Evolutionary conservation across 2,329 filamentous ascomycete genomes (phyloP), one percentile per base, ranked within the genome.

Genomic region (Blumeria graminis): DNA sequence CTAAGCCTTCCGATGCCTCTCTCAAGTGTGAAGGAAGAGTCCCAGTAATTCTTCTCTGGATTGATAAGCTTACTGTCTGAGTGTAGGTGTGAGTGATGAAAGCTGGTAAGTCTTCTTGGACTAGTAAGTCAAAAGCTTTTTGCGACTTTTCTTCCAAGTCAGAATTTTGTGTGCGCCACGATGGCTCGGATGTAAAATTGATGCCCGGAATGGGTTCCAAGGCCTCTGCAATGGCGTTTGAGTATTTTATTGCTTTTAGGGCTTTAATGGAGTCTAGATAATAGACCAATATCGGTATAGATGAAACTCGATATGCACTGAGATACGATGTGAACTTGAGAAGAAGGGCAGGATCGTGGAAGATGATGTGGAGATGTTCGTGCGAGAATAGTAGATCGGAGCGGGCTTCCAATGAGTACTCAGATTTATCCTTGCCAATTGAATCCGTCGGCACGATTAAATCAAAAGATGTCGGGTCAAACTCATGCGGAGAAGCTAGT

Each of bases 181-280:
- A 71, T 1, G 69, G 66, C 3, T 71, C 69, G 0, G 72, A 65
- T 0, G 76, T 78, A 57, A 82, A 82, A 1, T 74, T 72, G 35
- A 76, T 69, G 0, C 72, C 75, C 4, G 72, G 67, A 13, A 84
- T 73, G 0, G 73, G 72, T 33, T 76, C 72, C 8, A 85, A 70
- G 1, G 78, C 74, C 58, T 77, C 74, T 1, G 79, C 74, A 38
- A 87, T 73, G 0, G 81, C 76, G 65, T 88, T 86, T 18, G 81
- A 76, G 62, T 87, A 87, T 36, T 74, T 72, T 57, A 88, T 79
- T 1, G 84, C 82, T 61, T 78, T 77, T 11, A 86, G 67, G 0
- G 83, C 82, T 64, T 88, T 89, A 57, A 80, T 67, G 0, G 81
- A 76, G 61, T 86, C 81, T 1, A 87, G 71, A 60, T 86, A 86